phyloP scores from a whole-genome alignment of 257 asterid species.

The Jasminum sambac region DNA sequence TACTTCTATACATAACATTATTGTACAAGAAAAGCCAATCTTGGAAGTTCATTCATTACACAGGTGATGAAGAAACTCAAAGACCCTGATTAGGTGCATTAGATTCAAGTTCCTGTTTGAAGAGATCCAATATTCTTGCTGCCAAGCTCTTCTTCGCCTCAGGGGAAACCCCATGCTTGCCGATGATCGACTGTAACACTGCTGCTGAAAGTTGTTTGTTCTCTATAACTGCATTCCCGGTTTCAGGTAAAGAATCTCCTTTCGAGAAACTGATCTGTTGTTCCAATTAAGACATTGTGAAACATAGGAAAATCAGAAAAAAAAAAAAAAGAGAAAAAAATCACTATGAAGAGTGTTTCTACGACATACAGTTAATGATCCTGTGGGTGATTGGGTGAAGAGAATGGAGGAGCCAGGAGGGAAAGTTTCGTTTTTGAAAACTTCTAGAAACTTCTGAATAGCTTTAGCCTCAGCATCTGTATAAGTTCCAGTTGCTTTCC shows the following conservation, averaged over 20 bases:
- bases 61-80: not conserved
- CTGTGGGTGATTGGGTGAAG: constrained; percentile 74
- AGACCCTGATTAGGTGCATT: no score
- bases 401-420: constrained; percentile 80
- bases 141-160: constrained; percentile 69
- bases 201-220: constrained; percentile 73
- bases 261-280: constrained; percentile 71
- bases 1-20: not conserved
- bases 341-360: not conserved
- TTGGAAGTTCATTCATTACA: not conserved
- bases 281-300: not conserved
- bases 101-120: constrained; percentile 26
- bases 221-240: constrained; percentile 47
- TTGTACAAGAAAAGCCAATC: not conserved
- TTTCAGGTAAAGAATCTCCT: constrained; percentile 52
- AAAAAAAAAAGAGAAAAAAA: not conserved
- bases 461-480: constrained; percentile 67
- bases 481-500: constrained; percentile 65
- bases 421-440: constrained; percentile 55
- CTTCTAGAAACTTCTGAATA: constrained; percentile 48
- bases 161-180: constrained; percentile 81
- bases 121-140: constrained; percentile 44
- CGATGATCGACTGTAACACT: constrained; percentile 75
- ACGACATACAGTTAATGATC: constrained; percentile 59
- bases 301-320: not conserved